These are phyloP conservation scores for Cucurbitaria berberidis DNA, from an alignment of 2,329 filamentous ascomycete genomes.

Conservation along the genomic window DNA sequence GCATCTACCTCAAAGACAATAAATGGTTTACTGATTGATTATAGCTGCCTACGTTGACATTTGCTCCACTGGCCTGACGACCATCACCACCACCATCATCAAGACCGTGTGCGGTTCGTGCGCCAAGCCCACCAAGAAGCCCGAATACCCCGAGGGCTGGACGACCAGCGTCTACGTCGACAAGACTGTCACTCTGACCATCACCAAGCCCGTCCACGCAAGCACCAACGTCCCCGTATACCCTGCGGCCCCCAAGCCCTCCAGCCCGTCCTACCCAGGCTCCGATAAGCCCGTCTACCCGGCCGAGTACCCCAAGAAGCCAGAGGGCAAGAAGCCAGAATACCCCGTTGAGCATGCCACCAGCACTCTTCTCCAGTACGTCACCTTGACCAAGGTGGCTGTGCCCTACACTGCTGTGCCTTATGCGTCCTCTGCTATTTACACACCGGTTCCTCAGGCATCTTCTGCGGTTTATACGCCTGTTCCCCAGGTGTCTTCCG, in stretches of 20 bases:
- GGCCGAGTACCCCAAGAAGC: slow-evolving; percentile 3
- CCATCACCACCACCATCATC: slow-evolving; percentile 39
- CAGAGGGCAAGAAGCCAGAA: slow-evolving; percentile 7
- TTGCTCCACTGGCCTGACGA: slow-evolving; percentile 45
- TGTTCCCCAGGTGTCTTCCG: slow-evolving; percentile 16
- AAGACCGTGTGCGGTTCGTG: slow-evolving; percentile 35
- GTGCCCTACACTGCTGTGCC: slow-evolving; percentile 19
- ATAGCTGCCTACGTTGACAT: slow-evolving; percentile 43
- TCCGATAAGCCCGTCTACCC: slow-evolving; percentile 9
- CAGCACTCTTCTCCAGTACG: slow-evolving; percentile 17
- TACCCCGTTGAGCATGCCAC: slow-evolving; percentile 17
- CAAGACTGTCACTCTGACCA: slow-evolving; percentile 38
- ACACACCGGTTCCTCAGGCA: too few species aligned
- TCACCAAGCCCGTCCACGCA: slow-evolving; percentile 38
- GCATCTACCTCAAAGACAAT: neutral
- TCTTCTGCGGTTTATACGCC: too few species aligned
- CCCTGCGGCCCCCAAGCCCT: slow-evolving; percentile 14
- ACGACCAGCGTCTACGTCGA: slow-evolving; percentile 41
- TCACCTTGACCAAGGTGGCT: slow-evolving; percentile 33
- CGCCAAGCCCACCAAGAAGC: slow-evolving; percentile 23
- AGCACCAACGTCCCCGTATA: slow-evolving; percentile 25
- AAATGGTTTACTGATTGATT: neutral
- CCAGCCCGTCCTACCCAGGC: neutral
- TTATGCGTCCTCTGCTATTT: too few species aligned
- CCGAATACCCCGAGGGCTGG: slow-evolving; percentile 38